Percentiles rank a stretch among this genome's conserved stretches.
These are phyloP conservation scores for Leavenworthia alabamica DNA, from an alignment of 345 rosid genomes.

Conservation along the genomic window DNA sequence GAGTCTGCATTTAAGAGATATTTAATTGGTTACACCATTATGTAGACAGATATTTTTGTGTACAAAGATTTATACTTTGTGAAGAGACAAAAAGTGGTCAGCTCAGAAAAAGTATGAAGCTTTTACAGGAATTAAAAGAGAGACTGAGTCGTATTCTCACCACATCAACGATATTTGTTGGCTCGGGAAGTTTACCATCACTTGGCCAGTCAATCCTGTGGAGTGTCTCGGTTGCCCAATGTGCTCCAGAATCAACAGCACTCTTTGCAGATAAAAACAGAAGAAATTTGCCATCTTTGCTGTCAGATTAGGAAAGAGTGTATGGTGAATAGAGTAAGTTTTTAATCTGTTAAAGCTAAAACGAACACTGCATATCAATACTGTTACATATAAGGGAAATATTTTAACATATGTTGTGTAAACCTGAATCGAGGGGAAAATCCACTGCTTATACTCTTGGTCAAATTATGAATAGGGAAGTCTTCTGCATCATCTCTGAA, in stretches of 20 bases:
- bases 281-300: conserved; percentile 79
- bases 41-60: neutral
- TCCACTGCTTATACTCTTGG: conserved; percentile 70
- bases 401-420: neutral
- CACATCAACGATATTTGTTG: conserved; percentile 54
- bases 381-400: too few species aligned
- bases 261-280: conserved; percentile 59
- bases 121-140: neutral
- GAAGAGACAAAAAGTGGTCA: neutral
- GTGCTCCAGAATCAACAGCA: conserved; percentile 77
- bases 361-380: too few species aligned
- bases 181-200: conserved; percentile 37
- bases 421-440: conserved; percentile 82
- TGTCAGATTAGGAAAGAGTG: conserved; percentile 30
- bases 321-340: neutral
- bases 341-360: neutral
- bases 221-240: conserved; percentile 65
- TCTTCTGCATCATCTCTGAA: conserved; percentile 46
- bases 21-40: neutral
- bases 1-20: conserved; percentile 43
- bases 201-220: conserved; percentile 74
- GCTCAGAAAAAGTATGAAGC: neutral
- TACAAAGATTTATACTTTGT: neutral
- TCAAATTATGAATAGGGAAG: conserved; percentile 39
- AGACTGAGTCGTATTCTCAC: conserved; percentile 36